Base-by-base conservation (phyloP, 768 basidiomycete species). In the Trametes cinnabarina region DNA sequence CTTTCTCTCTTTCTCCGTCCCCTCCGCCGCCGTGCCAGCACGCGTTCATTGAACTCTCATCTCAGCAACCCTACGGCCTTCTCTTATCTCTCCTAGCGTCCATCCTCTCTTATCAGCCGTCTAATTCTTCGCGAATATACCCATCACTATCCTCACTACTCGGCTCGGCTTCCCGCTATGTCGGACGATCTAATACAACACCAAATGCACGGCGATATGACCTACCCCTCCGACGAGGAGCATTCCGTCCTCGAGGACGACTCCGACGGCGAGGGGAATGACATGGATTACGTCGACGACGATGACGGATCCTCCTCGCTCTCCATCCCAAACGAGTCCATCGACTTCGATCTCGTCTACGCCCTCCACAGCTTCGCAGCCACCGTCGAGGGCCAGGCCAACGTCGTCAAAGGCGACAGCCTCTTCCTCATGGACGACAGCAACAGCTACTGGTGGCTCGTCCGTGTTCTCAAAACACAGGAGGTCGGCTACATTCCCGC, bases 361-460 rank as follows among this genome's bases (percentile, higher is more conserved):
- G 87, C 89, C n/a, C 79, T 98, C 26, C 95, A 96, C 70, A 95
- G 90, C 65, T 98, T 98, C 72, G 90, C 94, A 4, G 97, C 97
- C 0, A 98, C 97, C 0, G 95, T 98, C 34, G 96, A 98, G 68
- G 97, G 97, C 23, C 97, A 99, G 75, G 97, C 97, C 2, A 97
- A 92, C 64, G 97, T 99, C 63, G 92, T 97, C 72, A 98, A 98
- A 74, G 97, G 97, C 23, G 96, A 99, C 79, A 92, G 91, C 61
- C 81, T 99, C 44, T 88, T 94, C 69, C 79, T 99, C 42, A 93
- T 98, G 83, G 97, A 99, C 75, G 97, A 99, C 72, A 93, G 88
- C 56, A 98, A 99, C 73, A 93, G 92, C 73, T 99, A 99, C 76
- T 98, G 97, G 97, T 98, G 97, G 97, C 90, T 98, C 48, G 96